Evolutionary conservation across 2,329 filamentous ascomycete species (phyloP), one percentile per base, ranked within the genome.

Genomic region (Pseudomassariella vexata): DNA sequence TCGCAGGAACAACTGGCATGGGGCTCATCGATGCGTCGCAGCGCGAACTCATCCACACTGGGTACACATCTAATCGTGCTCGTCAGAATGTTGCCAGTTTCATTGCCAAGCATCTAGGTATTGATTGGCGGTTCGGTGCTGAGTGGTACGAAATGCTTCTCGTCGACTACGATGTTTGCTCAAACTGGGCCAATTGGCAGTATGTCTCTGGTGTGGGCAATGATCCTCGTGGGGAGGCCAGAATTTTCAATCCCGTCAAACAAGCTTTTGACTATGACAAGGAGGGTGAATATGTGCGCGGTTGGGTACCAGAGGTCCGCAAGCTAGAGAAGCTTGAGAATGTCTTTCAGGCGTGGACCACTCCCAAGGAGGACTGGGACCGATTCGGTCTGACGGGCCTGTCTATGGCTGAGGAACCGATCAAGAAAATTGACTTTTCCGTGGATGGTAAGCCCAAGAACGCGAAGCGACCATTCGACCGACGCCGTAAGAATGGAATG

Each of bases 161-260:
- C 3, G 65, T 81, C 19, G 85, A 92, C 51, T 87, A 89, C 50
- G 85, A 90, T 44, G 70, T 83, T 0, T 76, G 73, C 10, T 82
- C 71, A 37, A 89, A 89, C 44, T 90, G 83, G 83, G 78, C 78
- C 8, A 88, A 87, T 47, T 89, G 84, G 85, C 83, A 88, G 53
- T 90, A 90, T 39, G 75, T 85, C 1, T 72, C 84, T 0, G 85
- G 85, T 0, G 82, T 90, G 0, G 85, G 85, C 6, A 89, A 88
- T 42, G 84, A 90, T 44, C 85, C 84, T 0, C 64, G 83, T 15
- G 77, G 79, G 6, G 74, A 82, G 5, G 73, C 74, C 0, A 66
- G 85, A n/a, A 73, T 84, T 10, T 89, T 89, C 65, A 90, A 90
- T 47, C 83, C 84, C 0, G 76, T 90, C 29, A 89, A 89, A 53